These are phyloP conservation scores for Buxus sempervirens DNA, from an alignment of 164 flowering plant species.

Conservation along the genomic window DNA sequence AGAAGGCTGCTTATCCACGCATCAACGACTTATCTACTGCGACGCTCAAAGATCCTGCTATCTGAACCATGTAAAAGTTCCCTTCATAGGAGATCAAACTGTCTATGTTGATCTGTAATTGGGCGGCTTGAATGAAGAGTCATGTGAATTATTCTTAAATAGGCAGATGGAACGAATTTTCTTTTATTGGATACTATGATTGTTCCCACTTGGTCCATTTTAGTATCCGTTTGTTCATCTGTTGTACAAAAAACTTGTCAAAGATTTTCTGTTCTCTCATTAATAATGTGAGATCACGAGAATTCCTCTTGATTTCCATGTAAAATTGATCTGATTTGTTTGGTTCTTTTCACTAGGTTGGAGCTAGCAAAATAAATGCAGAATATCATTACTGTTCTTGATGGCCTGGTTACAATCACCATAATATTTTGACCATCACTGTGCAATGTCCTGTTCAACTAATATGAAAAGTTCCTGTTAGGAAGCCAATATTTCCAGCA, in stretches of 20 bases:
- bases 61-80: constrained; percentile 20
- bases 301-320: too few species aligned
- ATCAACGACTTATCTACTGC: constrained; percentile 54
- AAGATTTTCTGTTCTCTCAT: too few species aligned
- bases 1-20: constrained; percentile 67
- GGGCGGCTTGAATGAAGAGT: neutral
- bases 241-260: neutral
- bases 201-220: neutral
- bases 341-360: too few species aligned
- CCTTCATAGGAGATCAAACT: neutral
- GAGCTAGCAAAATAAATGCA: too few species aligned
- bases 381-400: too few species aligned
- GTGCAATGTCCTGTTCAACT: too few species aligned
- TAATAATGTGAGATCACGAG: too few species aligned
- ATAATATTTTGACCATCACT: too few species aligned
- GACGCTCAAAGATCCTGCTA: constrained; percentile 51
- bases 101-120: neutral
- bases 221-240: neutral
- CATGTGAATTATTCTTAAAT: neutral
- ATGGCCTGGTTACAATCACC: too few species aligned
- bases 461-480: too few species aligned
- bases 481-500: too few species aligned
- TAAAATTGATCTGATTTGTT: too few species aligned
- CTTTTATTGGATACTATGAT: neutral
- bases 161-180: neutral